phyloP scores from a whole-genome alignment of 345 rosid species.

The Brassica juncea region DNA sequence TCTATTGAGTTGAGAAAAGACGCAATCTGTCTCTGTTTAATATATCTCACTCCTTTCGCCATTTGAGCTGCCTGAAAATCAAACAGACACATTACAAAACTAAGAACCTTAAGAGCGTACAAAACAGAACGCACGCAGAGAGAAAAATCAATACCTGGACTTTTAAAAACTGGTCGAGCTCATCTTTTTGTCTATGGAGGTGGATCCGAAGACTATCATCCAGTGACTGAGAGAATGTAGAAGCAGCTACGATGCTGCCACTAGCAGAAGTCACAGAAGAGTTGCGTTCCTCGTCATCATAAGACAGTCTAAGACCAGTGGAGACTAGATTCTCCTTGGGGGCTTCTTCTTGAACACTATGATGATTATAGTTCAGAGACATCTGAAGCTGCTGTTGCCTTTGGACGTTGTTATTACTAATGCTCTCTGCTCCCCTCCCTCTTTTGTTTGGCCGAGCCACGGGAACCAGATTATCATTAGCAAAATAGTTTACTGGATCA shows the following conservation, averaged over 20 bases:
- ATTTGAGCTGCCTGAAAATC: conserved; percentile 55
- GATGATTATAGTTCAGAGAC: conserved; percentile 47
- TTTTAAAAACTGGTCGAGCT: conserved; percentile 56
- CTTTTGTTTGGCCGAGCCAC: conserved; percentile 50
- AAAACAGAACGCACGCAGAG: neutral
- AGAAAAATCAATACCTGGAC: conserved; percentile 50
- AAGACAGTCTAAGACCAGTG: conserved; percentile 67
- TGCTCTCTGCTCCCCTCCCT: conserved; percentile 52
- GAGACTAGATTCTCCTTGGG: conserved; percentile 64
- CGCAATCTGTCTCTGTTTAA: conserved; percentile 55
- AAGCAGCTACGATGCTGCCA: conserved; percentile 46
- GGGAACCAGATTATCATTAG: conserved; percentile 42
- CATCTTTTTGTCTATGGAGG: conserved; percentile 62
- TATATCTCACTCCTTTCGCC: conserved; percentile 55
- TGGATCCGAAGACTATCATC: conserved; percentile 50
- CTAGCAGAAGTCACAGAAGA: conserved; percentile 62
- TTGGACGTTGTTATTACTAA: conserved; percentile 28
- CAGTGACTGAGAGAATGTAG: conserved; percentile 51
- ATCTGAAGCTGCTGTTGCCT: conserved; percentile 49
- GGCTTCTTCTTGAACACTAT: conserved; percentile 48
- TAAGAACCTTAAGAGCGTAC: neutral
- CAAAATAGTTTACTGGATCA: conserved; percentile 49
- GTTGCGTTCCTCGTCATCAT: conserved; percentile 71
- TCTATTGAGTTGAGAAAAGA: conserved; percentile 59
- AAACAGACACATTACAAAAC: conserved; percentile 26